These are phyloP conservation scores for Aspergillus terreus DNA, from an alignment of 2,329 filamentous ascomycete genomes.

Conservation along the genomic window DNA sequence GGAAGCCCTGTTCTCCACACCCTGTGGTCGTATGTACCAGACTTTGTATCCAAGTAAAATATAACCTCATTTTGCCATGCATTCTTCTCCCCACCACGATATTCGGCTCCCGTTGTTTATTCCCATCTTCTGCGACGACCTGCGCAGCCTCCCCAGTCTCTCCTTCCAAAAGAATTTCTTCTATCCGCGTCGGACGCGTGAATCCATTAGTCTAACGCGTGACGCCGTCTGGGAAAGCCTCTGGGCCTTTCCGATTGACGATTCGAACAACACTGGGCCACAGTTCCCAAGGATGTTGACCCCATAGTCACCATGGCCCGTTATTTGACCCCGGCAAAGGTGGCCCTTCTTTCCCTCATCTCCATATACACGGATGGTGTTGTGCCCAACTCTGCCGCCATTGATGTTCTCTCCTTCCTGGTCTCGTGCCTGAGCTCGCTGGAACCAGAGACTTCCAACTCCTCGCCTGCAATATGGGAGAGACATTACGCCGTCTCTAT, in stretches of 20 bases:
- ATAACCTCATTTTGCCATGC: background rate
- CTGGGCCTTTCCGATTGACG: background rate
- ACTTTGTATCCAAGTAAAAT: background rate
- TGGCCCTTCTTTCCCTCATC: slow-evolving; percentile 75
- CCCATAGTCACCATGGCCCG: slow-evolving; percentile 58
- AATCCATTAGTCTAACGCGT: background rate
- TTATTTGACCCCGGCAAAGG: slow-evolving; percentile 83
- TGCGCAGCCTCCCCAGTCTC: too few relatives aligned
- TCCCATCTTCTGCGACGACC: too few relatives aligned
- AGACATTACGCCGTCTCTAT: slow-evolving; percentile 36
- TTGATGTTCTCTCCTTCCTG: slow-evolving; percentile 75
- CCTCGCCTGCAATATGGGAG: slow-evolving; percentile 21
- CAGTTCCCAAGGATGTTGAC: background rate
- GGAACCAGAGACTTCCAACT: slow-evolving; percentile 25
- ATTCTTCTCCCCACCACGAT: background rate
- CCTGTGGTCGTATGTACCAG: slow-evolving; percentile 24
- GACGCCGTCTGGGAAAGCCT: background rate
- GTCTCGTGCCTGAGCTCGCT: slow-evolving; percentile 62
- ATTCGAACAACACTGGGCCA: background rate
- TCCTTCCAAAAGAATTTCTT: too few relatives aligned
- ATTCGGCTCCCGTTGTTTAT: background rate
- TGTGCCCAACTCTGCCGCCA: slow-evolving; percentile 65
- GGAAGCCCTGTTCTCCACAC: slow-evolving; percentile 42
- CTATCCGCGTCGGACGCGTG: too few relatives aligned
- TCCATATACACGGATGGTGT: slow-evolving; percentile 73